A percentile compares a stretch with the other conserved stretches of the same genome.
Conservation (phyloP, 306 rosid genomes). For the Prunus fruticosa region DNA sequence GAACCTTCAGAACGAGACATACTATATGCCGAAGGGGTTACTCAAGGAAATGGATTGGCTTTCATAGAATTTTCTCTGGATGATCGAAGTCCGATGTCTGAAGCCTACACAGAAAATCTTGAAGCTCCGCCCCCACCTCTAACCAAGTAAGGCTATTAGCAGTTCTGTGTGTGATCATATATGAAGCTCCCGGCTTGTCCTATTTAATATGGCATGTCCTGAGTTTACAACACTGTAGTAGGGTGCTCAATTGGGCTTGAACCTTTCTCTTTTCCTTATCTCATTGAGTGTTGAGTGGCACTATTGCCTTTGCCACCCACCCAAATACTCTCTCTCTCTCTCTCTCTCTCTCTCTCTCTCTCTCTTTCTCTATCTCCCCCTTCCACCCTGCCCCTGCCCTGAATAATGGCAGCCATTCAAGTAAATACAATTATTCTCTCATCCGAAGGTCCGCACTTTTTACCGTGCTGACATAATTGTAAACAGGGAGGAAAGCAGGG, state of each 20-base stretch:
- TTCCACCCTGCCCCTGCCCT: too few species aligned
- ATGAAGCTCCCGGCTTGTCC: not conserved
- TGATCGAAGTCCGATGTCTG: constrained; percentile 83
- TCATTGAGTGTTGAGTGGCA: not conserved
- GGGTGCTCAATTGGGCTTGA: not conserved
- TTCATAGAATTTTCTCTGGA: constrained; percentile 93
- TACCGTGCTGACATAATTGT: too few species aligned
- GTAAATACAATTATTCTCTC: too few species aligned
- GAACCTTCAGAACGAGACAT: constrained; percentile 96
- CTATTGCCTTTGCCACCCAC: not conserved
- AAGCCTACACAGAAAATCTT: constrained; percentile 67
- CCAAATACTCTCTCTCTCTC: too few species aligned
- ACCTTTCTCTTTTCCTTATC: not conserved
- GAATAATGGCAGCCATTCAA: not conserved
- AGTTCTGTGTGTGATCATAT: not conserved
- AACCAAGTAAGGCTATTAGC: constrained; percentile 56
- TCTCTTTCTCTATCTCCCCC: too few species aligned
- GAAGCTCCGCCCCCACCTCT: constrained; percentile 75
- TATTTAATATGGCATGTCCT: not conserved
- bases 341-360: too few species aligned
- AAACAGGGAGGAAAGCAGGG: too few species aligned
- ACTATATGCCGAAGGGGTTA: constrained; percentile 94
- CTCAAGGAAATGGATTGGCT: constrained; percentile 96
- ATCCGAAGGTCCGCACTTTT: too few species aligned
- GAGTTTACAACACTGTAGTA: not conserved